Evolutionary conservation across 2,329 filamentous ascomycete genomes (phyloP).

Genomic region (Monilinia laxa): DNA sequence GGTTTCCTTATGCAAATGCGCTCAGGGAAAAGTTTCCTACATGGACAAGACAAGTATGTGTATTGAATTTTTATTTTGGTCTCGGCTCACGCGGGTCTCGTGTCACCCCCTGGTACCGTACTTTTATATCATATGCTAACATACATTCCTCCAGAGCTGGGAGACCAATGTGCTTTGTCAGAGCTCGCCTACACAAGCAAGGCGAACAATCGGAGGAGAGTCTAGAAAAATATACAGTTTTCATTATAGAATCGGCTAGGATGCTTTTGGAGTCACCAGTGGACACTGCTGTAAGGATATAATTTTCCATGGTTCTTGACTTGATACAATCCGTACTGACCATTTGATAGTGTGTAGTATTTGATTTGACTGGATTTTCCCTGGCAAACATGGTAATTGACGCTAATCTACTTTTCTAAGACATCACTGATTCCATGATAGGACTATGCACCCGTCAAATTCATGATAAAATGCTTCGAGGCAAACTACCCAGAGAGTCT

Average conservation of each 20-base stretch:
- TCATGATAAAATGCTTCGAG: conserved; percentile 99
- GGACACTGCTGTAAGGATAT: conserved; percentile 79
- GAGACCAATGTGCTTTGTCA: conserved; percentile 81
- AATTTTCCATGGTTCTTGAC: neutral
- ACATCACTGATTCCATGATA: conserved; percentile 40
- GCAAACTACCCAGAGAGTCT: conserved; percentile 96
- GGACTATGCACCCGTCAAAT: conserved; percentile 95
- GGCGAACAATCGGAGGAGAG: conserved; percentile 80
- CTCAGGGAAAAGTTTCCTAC: conserved; percentile 90
- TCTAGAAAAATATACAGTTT: conserved; percentile 88
- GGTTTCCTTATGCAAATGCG: conserved; percentile 83
- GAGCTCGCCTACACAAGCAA: conserved; percentile 76
- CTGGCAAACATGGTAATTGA: conserved; percentile 83
- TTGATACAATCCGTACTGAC: conserved; percentile 6
- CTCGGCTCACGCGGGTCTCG: neutral
- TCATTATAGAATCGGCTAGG: conserved; percentile 89
- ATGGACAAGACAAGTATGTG: conserved; percentile 71
- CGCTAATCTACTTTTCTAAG: neutral
- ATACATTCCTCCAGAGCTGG: conserved; percentile 48
- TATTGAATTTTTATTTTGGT: neutral
- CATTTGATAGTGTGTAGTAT: conserved; percentile 71
- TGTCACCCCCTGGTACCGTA: neutral
- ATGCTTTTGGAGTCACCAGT: conserved; percentile 76
- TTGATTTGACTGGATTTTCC: conserved; percentile 93
- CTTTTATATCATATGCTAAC: neutral